phyloP scores from a whole-genome alignment of 2,329 filamentous ascomycete species.

The Fusarium temperatum region DNA sequence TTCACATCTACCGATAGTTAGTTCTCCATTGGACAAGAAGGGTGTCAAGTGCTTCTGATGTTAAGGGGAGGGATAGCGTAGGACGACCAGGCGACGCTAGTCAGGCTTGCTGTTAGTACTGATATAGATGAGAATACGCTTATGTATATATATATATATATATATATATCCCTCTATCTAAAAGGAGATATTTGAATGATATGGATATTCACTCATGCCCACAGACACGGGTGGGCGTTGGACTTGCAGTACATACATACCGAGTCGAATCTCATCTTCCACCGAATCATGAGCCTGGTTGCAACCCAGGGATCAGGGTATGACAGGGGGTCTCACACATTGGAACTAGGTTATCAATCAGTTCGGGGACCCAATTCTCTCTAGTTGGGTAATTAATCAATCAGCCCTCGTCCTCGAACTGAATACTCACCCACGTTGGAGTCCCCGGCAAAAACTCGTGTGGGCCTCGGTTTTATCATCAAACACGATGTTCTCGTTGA shows the following conservation, averaged over 20 bases:
- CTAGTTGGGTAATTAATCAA: conserved; percentile 15
- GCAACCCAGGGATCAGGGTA: conserved; percentile 2
- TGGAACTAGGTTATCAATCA: conserved; percentile 43
- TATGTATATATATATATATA: background rate
- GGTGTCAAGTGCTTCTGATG: background rate
- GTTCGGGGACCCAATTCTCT: conserved; percentile 15
- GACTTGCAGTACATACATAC: background rate
- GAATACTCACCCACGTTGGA: background rate
- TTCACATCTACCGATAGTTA: no score
- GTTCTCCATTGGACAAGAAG: background rate
- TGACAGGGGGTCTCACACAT: conserved; percentile 9
- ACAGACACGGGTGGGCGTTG: background rate
- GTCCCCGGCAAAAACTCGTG: background rate
- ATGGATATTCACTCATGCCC: background rate
- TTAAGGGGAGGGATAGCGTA: background rate
- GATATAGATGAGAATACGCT: background rate
- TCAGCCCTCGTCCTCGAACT: conserved; percentile 1
- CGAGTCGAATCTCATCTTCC: background rate
- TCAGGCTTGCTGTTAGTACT: background rate
- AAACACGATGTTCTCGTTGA: background rate
- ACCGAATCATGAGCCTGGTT: background rate
- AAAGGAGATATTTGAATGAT: background rate
- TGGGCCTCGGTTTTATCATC: conserved; percentile 4
- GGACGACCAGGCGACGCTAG: no score
- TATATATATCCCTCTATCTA: background rate